A percentile compares a stretch with the other conserved stretches of the same genome.
phyloP scores from a whole-genome alignment of 1,284 basidiomycete species.

The Thecaphora frezii region DNA sequence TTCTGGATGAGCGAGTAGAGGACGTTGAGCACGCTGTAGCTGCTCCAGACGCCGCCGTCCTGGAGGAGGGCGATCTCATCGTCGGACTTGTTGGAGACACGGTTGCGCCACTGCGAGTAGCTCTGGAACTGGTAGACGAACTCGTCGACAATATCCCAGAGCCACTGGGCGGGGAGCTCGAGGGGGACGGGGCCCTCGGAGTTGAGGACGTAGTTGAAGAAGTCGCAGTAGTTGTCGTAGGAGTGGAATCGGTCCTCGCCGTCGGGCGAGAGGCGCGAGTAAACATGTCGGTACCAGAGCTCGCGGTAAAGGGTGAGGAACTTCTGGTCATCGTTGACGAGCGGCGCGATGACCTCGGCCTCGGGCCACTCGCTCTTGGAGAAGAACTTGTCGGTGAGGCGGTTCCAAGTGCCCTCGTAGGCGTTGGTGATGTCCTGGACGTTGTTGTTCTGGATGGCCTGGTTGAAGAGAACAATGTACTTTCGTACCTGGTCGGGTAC shows the following conservation, averaged over 20 bases:
- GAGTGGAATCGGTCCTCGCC: conserved; percentile 97
- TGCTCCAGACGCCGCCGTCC: conserved; percentile 76
- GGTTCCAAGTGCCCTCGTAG: conserved; percentile 95
- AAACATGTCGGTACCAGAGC: conserved; percentile 87
- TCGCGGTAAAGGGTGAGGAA: conserved; percentile 96
- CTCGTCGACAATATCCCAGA: conserved; percentile 99
- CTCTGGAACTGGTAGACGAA: conserved; percentile 99
- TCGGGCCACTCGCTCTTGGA: conserved; percentile 94
- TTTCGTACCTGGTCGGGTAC: conserved; percentile 57
- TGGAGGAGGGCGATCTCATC: conserved; percentile 67
- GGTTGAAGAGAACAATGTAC: conserved; percentile 56
- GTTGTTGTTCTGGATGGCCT: conserved; percentile 52
- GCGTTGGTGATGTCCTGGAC: conserved; percentile 76
- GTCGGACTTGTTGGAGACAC: conserved; percentile 80
- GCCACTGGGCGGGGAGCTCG: conserved; percentile 92
- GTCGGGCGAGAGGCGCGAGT: conserved; percentile 89
- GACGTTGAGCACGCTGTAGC: conserved; percentile 95
- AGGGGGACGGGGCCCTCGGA: conserved; percentile 89
- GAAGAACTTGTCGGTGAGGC: conserved; percentile 93
- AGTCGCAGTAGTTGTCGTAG: conserved; percentile 97
- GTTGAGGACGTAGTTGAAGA: conserved; percentile 90
- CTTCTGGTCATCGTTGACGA: conserved; percentile 65
- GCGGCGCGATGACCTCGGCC: conserved; percentile 87
- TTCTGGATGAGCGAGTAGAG: conserved; percentile 98
- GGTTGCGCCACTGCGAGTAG: conserved; percentile 79